Evolutionary conservation across 306 rosid species (phyloP), one percentile per base, ranked within the genome.

Genomic region (Trifolium subterraneum): DNA sequence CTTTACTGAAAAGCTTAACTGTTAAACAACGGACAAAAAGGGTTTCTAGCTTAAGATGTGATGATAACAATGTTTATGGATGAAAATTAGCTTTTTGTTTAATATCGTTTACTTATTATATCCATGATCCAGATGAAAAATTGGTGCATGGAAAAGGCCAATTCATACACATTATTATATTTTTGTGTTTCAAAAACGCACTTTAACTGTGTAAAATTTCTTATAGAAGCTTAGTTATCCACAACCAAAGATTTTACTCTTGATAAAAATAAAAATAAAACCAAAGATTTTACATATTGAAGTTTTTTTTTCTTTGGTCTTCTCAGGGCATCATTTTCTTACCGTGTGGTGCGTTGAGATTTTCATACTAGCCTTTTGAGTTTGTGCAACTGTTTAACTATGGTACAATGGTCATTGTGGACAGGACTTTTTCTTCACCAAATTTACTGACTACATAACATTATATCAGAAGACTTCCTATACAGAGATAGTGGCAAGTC

Each of bases 381-480:
- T 77, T 38, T 6, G 31, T 63, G 78, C 22, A 56, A 47, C 70
- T 70, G 3, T 51, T 78, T 68, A 59, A 61, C 68, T 60, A 39
- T 62, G 19, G 64, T 74, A 54, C 75, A 68, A 66, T 61, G 82
- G 56, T 77, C 38, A 73, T 76, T 79, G 38, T 70, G 76, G 33
- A 52, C 90, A 93, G 97, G 97, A 83, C 64, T 83, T 84, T 25
- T 93, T 93, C 80, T 87, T 91, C 47, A 52, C 90, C 76, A 87
- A 83, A 84, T 93, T 93, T 82, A 81, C 52, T 22, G 81, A 85
- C 78, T 89, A 89, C 38, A 61, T 93, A 70, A 80, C 78, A 55
- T 55, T 87, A 84, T 93, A 93, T 88, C 98, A 93, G 81, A 87
- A 84, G 87, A 93, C 98, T 86, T 88, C 96, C 39, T 93, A 83